phyloP scores from a whole-genome alignment of 1,284 basidiomycete species.

The Amylostereum areolatum region DNA sequence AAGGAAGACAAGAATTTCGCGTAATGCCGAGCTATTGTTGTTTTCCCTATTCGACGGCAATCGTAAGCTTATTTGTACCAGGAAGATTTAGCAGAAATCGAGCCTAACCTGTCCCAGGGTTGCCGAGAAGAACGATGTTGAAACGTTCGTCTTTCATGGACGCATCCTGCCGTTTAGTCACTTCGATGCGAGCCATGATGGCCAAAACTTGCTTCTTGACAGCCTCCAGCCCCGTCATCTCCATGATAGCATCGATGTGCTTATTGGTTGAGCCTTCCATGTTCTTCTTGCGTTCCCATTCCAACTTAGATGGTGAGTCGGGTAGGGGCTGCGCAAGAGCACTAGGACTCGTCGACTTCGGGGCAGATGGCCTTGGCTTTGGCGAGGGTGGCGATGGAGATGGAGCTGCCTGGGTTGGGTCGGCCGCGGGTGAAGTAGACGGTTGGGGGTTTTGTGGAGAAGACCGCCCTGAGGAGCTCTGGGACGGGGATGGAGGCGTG shows the following conservation, averaged over 20 bases:
- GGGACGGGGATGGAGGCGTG: no score
- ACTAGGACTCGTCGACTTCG: neutral
- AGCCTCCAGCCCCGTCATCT: conserved; percentile 25
- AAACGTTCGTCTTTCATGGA: conserved; percentile 23
- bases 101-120: conserved; percentile 32
- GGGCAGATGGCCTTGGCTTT: neutral
- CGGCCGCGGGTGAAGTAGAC: no score
- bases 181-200: conserved; percentile 25
- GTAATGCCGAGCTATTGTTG: conserved; percentile 62
- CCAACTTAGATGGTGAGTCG: conserved; percentile 9
- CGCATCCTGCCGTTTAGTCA: conserved; percentile 18
- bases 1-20: conserved; percentile 53
- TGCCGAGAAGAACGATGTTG: conserved; percentile 26
- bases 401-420: no score
- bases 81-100: neutral
- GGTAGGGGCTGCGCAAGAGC: neutral
- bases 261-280: conserved; percentile 20
- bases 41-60: conserved; percentile 43
- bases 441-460: no score
- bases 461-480: no score
- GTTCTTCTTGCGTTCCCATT: conserved; percentile 25
- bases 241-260: conserved; percentile 26
- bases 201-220: conserved; percentile 24
- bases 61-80: conserved; percentile 1
- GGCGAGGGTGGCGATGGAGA: neutral